A percentile compares a stretch with the other conserved stretches of the same genome.
Conservation (phyloP, 257 asterid genomes). For the Striga asiatica region DNA sequence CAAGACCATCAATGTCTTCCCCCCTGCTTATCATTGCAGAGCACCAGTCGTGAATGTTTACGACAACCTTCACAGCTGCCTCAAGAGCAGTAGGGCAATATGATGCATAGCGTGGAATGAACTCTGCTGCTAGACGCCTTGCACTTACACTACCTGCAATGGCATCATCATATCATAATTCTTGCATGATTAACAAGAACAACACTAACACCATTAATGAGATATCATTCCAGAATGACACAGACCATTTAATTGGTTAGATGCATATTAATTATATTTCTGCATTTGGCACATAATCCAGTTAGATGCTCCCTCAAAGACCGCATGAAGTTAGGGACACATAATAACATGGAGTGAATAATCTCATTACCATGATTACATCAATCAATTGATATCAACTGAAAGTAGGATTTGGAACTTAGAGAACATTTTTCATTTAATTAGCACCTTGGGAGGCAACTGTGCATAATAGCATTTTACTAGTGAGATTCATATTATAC, state of each 20-base stretch:
- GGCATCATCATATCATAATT: conserved; percentile 5
- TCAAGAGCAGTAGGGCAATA: conserved; percentile 77
- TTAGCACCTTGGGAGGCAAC: not conserved
- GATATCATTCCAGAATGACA: not conserved
- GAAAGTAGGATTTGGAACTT: not conserved
- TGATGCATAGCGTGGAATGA: conserved; percentile 64
- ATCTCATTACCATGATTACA: not conserved
- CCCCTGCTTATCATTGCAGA: conserved; percentile 38
- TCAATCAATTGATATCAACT: not conserved
- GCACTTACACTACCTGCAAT: conserved; percentile 59
- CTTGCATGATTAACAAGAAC: not conserved
- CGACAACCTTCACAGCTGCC: conserved; percentile 56
- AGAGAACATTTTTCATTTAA: conserved; percentile 1
- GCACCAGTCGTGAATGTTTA: conserved; percentile 52
- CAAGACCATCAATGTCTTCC: conserved; percentile 59
- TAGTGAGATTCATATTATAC: not conserved
- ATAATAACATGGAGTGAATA: not conserved
- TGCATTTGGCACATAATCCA: conserved; percentile 4
- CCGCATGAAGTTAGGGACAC: not conserved
- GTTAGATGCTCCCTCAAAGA: not conserved
- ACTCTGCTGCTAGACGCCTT: conserved; percentile 66
- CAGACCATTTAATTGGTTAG: not conserved
- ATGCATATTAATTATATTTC: not conserved
- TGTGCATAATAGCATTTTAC: not conserved
- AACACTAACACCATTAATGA: not conserved